A percentile compares a stretch with the other conserved stretches of the same genome.
Conservation (phyloP, 352 stramenopile genomes). For the Phytopythium vexans region DNA sequence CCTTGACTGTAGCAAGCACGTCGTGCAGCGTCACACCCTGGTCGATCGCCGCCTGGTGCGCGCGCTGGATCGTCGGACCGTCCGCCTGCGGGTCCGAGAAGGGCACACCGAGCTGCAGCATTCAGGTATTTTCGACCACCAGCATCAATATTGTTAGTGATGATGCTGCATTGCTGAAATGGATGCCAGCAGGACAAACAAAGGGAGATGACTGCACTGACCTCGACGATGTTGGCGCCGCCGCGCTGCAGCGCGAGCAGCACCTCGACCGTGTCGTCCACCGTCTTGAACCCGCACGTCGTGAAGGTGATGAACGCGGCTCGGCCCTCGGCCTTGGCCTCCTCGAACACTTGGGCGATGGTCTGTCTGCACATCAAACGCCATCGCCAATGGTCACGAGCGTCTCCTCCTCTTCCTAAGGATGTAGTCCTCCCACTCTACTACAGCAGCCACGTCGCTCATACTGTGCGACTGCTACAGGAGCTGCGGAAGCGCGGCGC, state of each 20-base stretch:
- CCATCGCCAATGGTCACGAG: neutral
- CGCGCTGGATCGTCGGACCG: constrained; percentile 96
- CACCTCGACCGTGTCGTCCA: constrained; percentile 94
- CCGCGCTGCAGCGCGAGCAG: constrained; percentile 95
- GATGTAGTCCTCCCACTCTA: too few species aligned
- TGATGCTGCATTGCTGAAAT: neutral
- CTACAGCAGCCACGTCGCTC: too few species aligned
- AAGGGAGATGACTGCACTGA: constrained; percentile 9
- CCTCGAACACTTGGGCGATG: constrained; percentile 60
- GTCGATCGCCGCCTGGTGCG: constrained; percentile 92
- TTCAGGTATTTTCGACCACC: neutral
- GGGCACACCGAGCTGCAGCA: constrained; percentile 90
- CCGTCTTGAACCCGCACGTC: constrained; percentile 93
- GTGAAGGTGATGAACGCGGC: constrained; percentile 97
- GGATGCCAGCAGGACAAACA: neutral
- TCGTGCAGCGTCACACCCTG: constrained; percentile 92
- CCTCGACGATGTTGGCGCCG: constrained; percentile 95
- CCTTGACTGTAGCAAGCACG: constrained; percentile 92
- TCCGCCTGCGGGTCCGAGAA: constrained; percentile 99
- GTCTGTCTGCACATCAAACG: constrained; percentile 38
- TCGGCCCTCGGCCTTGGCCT: constrained; percentile 61
- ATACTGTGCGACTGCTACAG: too few species aligned
- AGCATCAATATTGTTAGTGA: too few species aligned
- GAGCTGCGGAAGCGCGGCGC: too few species aligned
- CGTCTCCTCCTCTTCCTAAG: neutral